Evolutionary conservation across 331 rosid genomes (phyloP).

Genomic region (Acacia pycnantha): DNA sequence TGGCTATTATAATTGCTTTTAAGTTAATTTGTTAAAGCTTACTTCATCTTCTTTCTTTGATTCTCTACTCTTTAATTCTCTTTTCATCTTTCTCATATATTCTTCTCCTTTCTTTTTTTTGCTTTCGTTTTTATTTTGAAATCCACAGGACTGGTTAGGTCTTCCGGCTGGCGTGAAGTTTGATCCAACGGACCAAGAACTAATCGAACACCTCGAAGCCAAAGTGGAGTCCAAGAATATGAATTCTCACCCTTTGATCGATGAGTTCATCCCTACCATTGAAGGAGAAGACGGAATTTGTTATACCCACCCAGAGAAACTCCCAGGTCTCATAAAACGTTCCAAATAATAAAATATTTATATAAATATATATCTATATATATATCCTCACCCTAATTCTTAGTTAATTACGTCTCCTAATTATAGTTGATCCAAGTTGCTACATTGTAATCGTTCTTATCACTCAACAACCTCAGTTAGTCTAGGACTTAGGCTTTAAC

Average conservation of each 20-base stretch:
- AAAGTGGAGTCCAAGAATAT: slow-evolving; percentile 71
- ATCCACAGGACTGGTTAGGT: slow-evolving; percentile 79
- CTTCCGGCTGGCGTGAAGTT: slow-evolving; percentile 92
- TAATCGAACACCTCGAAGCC: slow-evolving; percentile 86
- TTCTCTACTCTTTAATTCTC: slow-evolving; percentile 20
- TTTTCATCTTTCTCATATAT: slow-evolving; percentile 23
- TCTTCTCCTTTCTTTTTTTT: neutral
- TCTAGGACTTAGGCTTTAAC: neutral
- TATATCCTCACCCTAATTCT: neutral
- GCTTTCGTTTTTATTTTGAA: slow-evolving; percentile 1
- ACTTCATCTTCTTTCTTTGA: slow-evolving; percentile 13
- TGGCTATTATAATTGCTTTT: slow-evolving; percentile 1
- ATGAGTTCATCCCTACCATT: slow-evolving; percentile 84
- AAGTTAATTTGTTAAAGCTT: slow-evolving; percentile 31
- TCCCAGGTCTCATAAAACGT: slow-evolving; percentile 53
- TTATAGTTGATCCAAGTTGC: neutral
- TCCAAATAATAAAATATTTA: neutral
- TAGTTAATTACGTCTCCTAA: slow-evolving; percentile 14
- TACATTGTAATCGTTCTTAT: neutral
- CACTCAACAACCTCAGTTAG: neutral
- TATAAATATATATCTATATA: neutral
- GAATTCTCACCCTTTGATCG: slow-evolving; percentile 86
- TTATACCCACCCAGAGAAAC: slow-evolving; percentile 90
- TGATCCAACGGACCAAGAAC: slow-evolving; percentile 89
- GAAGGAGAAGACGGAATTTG: slow-evolving; percentile 94